Conservation (phyloP, 129 eudicot genomes). For the Chrysanthemum seticuspe region DNA sequence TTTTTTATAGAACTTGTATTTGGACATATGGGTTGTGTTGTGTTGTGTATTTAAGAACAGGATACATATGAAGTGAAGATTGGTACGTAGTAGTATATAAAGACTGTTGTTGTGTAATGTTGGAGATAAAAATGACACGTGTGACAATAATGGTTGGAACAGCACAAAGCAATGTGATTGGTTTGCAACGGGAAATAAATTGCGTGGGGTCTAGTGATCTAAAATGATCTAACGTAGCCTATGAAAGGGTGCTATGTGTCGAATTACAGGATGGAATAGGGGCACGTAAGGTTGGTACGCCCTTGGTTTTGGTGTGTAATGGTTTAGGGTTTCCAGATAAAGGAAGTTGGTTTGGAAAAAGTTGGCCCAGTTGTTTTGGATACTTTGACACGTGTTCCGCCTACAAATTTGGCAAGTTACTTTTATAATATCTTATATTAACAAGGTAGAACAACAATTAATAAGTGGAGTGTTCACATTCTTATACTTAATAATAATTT, state of each 20-base stretch:
- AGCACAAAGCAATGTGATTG: conserved; percentile 35
- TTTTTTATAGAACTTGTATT: too few species aligned
- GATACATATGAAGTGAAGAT: too few species aligned
- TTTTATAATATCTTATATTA: too few species aligned
- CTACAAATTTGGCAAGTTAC: not conserved
- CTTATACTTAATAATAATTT: too few species aligned
- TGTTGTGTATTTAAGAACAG: too few species aligned
- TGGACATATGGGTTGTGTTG: too few species aligned
- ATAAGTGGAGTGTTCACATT: too few species aligned
- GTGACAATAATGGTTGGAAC: conserved; percentile 26
- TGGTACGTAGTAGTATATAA: too few species aligned
- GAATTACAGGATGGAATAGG: conserved; percentile 11
- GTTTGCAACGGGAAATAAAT: conserved; percentile 25
- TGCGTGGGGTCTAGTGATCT: conserved; percentile 23
- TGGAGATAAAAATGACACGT: conserved; percentile 23
- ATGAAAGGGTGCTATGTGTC: conserved; percentile 30
- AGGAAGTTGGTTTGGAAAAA: not conserved
- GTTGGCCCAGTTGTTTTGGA: not conserved
- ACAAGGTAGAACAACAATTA: too few species aligned
- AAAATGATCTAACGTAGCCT: conserved; percentile 15
- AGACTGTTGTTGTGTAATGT: not conserved
- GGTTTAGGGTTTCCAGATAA: not conserved
- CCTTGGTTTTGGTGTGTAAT: conserved; percentile 9
- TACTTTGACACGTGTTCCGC: conserved; percentile 11
- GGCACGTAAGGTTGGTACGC: conserved; percentile 28